Evolutionary conservation across 1,284 basidiomycete genomes (phyloP), one percentile per base, ranked within the genome.

Genomic region (Porogramme epimiltina): DNA sequence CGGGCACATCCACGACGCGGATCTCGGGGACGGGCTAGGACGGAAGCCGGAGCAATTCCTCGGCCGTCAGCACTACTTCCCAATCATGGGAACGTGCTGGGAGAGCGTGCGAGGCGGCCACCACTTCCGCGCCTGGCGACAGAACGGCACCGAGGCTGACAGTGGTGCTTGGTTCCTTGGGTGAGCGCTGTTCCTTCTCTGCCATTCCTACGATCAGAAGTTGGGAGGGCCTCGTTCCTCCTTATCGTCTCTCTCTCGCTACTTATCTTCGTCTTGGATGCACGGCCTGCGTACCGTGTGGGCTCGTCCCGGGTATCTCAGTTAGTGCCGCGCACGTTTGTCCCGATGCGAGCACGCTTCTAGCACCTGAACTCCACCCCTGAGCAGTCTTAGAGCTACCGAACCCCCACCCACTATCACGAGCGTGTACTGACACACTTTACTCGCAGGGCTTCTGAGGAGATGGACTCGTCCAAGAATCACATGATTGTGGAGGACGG

Each of bases 401-500:
- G n/a, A n/a, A n/a, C n/a, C n/a, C n/a, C n/a, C n/a, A n/a, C n/a
- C n/a, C n/a, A n/a, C n/a, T n/a, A n/a, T n/a, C n/a, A n/a, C n/a
- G n/a, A n/a, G n/a, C n/a, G n/a, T n/a, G 13, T 31, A 8, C 28
- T 31, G 28, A 31, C 28, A 24, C 20, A 2, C 13, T 41, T 33
- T 67, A 2, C 33, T 22, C 45, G 25, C 40, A 89, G 88, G 1
- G 89, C 76, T 4, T 91, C 89, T 5, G 85, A 88, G 66, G 89
- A 91, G 69, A 72, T 81, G 70, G 76, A 89, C 59, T 84, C 83
- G 2, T 75, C 74, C 18, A 83, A 80, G 60, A 73, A 84, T 54
- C 89, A 93, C 62, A 83, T 75, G 66, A 91, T 93, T 47, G 76
- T 83, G 19, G 79, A 81, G 9, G 71, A 93, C 52, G 89, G 89